These are phyloP conservation scores for Hippophae tibetana DNA, from an alignment of 306 rosid species.

Conservation along the genomic window DNA sequence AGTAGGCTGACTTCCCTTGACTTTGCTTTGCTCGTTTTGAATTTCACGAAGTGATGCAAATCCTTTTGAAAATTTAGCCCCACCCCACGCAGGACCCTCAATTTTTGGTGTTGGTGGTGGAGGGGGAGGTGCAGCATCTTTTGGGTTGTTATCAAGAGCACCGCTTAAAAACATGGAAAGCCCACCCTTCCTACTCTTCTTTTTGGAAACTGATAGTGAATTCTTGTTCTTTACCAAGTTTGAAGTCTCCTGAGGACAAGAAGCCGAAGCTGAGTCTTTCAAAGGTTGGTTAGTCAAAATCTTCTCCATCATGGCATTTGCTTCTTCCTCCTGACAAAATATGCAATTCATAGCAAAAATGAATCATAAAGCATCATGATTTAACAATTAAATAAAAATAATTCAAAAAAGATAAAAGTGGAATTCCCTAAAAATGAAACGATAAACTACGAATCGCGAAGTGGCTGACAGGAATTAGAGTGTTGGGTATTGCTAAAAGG, in stretches of 20 bases:
- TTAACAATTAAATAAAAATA: too few relatives aligned
- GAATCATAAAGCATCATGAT: background rate
- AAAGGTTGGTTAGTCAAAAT: constrained; percentile 19
- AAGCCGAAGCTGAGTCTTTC: constrained; percentile 24
- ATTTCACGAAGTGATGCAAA: constrained; percentile 73
- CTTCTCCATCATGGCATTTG: constrained; percentile 19
- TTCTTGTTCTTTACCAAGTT: constrained; percentile 30
- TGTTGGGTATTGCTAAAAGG: too few relatives aligned
- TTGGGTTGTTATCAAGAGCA: constrained; percentile 61
- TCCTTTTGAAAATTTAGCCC: constrained; percentile 56
- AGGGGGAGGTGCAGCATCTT: constrained; percentile 37
- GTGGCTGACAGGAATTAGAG: too few relatives aligned
- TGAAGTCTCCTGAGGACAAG: constrained; percentile 25
- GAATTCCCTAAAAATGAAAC: too few relatives aligned
- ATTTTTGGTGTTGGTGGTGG: constrained; percentile 46
- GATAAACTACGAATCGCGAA: too few relatives aligned
- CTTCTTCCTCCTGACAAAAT: constrained; percentile 43
- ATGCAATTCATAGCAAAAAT: constrained; percentile 5
- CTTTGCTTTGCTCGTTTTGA: constrained; percentile 70
- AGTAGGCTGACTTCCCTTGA: constrained; percentile 21
- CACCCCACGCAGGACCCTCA: constrained; percentile 98
- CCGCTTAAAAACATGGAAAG: constrained; percentile 97
- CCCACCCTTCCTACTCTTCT: constrained; percentile 85
- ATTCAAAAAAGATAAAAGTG: too few relatives aligned
- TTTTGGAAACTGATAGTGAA: constrained; percentile 44